Base-by-base conservation (phyloP, 768 basidiomycete species). In the Trametes punicea region DNA sequence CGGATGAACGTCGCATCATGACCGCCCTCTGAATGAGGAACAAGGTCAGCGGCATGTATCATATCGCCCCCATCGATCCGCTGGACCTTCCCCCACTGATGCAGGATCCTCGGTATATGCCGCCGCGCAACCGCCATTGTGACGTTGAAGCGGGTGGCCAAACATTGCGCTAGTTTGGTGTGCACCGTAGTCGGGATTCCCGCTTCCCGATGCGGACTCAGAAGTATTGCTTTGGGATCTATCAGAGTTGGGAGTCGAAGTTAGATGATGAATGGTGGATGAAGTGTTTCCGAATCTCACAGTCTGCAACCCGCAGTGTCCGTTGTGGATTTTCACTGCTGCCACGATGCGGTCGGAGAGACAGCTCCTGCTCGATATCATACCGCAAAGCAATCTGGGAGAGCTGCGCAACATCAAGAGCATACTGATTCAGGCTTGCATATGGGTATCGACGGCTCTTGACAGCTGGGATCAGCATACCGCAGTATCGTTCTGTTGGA, bases 401-500 rank as follows among this genome's bases (percentile, higher is more conserved):
- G 13, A 31, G 31, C 31, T 31, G 31, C 31, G 31, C 31, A 31
- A 31, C 7, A 11, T 50, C 36, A 13, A 50, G 36, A 11, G 66
- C 49, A 36, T 56, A 54, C 0, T 29, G 41, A 25, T 62, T 57
- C 16, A 68, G 52, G 48, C 54, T 58, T 2, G 62, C 34, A 26
- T 56, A 64, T 15, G 64, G 64, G 30, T 54, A 60, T 6, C 59
- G 57, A 2, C 62, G 61, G 33, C 57, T 69, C n/a, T 51, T 40
- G 31, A 70, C 60, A 11, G 58, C 55, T 2, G 59, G 65, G 21
- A 53, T 45, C 3, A 70, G 40, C 4, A 16, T 11, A 2, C 65
- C 65, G 46, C 70, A 70, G 45, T 60, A 67, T 1, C 63, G 62
- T 51, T 71, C 68, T 62, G 69, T 71, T 2, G 65, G 63, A 41